Evolutionary conservation across 106 monocot genomes (phyloP), one percentile per base, ranked within the genome.

Genomic region (Apostasia ramifera): DNA sequence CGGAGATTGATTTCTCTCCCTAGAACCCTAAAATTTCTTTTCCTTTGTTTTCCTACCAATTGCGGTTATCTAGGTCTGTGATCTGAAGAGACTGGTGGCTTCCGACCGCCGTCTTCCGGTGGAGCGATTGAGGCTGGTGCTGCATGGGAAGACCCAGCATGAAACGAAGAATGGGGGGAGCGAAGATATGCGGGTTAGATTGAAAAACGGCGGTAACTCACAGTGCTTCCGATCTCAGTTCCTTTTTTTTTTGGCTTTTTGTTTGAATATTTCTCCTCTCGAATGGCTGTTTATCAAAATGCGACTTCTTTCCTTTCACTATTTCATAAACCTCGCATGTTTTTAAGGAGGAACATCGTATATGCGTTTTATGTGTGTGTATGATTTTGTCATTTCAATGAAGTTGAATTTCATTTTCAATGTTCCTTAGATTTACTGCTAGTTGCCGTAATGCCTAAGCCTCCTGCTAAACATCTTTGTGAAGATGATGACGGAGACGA

Each of bases 391-490:
- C 3, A 3, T 77, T 46, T 50, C 43, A 15, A 42, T 62, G 44
- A 57, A 37, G 47, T 6, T 15, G 51, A 59, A 2, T 40, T 2
- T 53, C 11, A 53, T 7, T 53, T 53, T 5, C 53, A 53, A 5
- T 53, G 53, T 47, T 15, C 9, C 7, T 1, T 79, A 98, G 97
- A 98, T 77, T 81, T 84, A 67, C 67, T 98, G 7, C 74, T 87
- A 38, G 87, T 81, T 73, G 97, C 89, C 57, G 97, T 98, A 46
- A 60, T 87, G 56, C 97, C 97, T 42, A 87, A 84, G 59, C 81
- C 82, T 66, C 97, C 97, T 79, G 84, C 97, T 64, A 85, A 85
- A 65, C 89, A 98, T 82, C 82, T 98, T 44, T 86, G 59, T 12
- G 89, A 80, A 13, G 86, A 72, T 57, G 80, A 82, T 61, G 91